Conservation (phyloP, 495 filamentous ascomycete genomes). For the Talaromyces nanjingensis region DNA sequence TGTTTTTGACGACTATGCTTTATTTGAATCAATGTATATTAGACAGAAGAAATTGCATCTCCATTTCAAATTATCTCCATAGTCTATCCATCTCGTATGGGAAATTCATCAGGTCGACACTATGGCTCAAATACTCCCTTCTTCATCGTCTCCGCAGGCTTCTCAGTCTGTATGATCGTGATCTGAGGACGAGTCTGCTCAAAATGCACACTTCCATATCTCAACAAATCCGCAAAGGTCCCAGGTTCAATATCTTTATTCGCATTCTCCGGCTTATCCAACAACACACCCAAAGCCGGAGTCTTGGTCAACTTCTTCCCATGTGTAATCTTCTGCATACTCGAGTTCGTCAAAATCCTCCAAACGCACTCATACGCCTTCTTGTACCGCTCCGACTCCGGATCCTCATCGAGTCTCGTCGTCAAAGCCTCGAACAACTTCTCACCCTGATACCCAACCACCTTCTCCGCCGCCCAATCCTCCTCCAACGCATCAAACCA, state of each 20-base stretch:
- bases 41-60: not conserved
- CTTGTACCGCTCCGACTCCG: slow-evolving; percentile 9
- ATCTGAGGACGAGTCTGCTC: slow-evolving; percentile 8
- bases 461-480: slow-evolving; percentile 6
- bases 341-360: slow-evolving; percentile 7
- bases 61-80: too few species aligned
- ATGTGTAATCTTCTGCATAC: slow-evolving; percentile 11
- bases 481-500: slow-evolving; percentile 10
- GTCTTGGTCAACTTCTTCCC: slow-evolving; percentile 9
- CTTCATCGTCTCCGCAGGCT: not conserved
- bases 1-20: too few species aligned
- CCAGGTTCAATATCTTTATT: slow-evolving; percentile 9
- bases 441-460: not conserved
- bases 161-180: not conserved
- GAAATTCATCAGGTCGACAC: too few species aligned
- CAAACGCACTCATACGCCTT: slow-evolving; percentile 6
- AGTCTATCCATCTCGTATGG: too few species aligned
- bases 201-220: slow-evolving; percentile 14
- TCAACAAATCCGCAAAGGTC: slow-evolving; percentile 12
- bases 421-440: slow-evolving; percentile 5
- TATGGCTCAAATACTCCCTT: slow-evolving; percentile 5
- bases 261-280: slow-evolving; percentile 10
- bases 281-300: slow-evolving; percentile 2
- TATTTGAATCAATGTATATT: not conserved
- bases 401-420: slow-evolving; percentile 5